A percentile compares a stretch with the other conserved stretches of the same genome.
Conservation (phyloP, 1,284 basidiomycete species). For the Melampsora larici-populina region DNA sequence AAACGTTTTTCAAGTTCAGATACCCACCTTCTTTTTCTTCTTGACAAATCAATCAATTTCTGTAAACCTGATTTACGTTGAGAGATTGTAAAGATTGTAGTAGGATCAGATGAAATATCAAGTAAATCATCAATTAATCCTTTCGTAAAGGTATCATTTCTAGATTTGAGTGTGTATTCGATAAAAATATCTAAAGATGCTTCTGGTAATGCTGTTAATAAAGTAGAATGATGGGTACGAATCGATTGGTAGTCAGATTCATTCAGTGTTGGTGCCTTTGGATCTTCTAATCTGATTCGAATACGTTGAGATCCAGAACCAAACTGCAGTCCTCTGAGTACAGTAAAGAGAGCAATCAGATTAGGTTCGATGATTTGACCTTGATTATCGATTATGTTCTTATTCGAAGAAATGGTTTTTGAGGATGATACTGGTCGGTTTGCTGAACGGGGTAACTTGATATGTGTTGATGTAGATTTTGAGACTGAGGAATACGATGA, state of each 20-base stretch:
- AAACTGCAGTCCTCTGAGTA: neutral
- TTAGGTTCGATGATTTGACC: neutral
- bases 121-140: slow-evolving; percentile 12
- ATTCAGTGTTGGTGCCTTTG: slow-evolving; percentile 1
- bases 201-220: neutral
- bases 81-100: neutral
- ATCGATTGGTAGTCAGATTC: slow-evolving; percentile 1
- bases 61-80: slow-evolving; percentile 14
- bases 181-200: neutral
- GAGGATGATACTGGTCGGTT: no score
- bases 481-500: neutral
- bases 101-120: neutral
- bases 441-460: neutral
- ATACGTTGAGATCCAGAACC: neutral
- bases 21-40: slow-evolving; percentile 28
- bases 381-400: neutral
- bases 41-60: slow-evolving; percentile 17
- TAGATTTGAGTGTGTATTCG: slow-evolving; percentile 21
- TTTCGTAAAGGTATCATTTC: slow-evolving; percentile 23
- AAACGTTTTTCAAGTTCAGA: slow-evolving; percentile 1
- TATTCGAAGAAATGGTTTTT: neutral
- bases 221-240: neutral
- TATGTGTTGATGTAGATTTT: neutral
- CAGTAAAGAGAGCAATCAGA: neutral
- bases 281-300: no score